Evolutionary conservation across 305 asterid species (phyloP), one percentile per base, ranked within the genome.

Genomic region (Ilex paraguariensis): DNA sequence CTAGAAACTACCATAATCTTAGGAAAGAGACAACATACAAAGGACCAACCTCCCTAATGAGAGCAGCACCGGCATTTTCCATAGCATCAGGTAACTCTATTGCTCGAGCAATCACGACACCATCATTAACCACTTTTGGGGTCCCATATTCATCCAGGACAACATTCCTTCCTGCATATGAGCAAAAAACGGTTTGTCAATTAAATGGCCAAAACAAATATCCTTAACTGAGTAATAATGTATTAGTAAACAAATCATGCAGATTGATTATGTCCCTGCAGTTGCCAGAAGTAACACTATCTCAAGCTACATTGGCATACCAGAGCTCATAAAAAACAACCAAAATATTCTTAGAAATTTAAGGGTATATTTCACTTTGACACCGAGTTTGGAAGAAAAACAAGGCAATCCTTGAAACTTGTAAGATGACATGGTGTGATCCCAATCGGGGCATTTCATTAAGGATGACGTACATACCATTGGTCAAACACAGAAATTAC

Each of bases 51-150:
- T 93, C 99, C 73, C 97, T 86, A 72, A 93, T 93, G 66, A 93
- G 75, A 54, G 96, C 88, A 62, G 99, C 99, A 49, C 99, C 99
- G 14, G 99, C 99, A 67, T 93, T 93, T 70, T 93, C 99, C 99
- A 88, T 93, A 1, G 99, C 81, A 70, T 93, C 87, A 57, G 97
- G 80, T 74, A 93, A 71, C 73, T 90, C 99, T 6, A 93, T 93
- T 36, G 97, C 99, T 51, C 97, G 78, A 30, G 99, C 99, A 67
- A 93, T 93, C 57, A 97, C 90, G 51, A 92, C 97, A 3, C 98
- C 98, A 59, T 92, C 97, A 56, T 92, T 90, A 58, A 92, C 99
- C 65, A 93, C 99, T 82, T 84, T 90, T 12, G 96, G 96, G 60
- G 90, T 32, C 4, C 99, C 99, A 66, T 59, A 90, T 70, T 90